phyloP scores from a whole-genome alignment of 2,329 filamentous ascomycete species.

The Paecilomyces fulvus region DNA sequence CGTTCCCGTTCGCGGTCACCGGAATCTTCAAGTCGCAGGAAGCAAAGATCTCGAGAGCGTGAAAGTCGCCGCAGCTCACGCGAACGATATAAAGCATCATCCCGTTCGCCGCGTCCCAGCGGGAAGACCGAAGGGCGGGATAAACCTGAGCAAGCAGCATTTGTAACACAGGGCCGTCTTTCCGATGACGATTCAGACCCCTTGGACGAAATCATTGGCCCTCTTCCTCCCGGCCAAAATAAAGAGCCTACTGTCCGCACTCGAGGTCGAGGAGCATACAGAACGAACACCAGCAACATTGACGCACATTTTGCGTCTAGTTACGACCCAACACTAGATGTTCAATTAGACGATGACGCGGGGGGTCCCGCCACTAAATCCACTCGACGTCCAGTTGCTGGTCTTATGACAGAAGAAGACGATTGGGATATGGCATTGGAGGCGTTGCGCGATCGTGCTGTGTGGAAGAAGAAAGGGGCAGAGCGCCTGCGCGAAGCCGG shows the following conservation, averaged over 20 bases:
- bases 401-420: conserved; percentile 44
- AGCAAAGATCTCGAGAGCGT: conserved; percentile 6
- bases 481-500: conserved; percentile 69
- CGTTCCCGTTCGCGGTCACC: conserved; percentile 13
- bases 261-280: conserved; percentile 64
- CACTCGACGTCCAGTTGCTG: conserved; percentile 30
- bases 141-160: background rate
- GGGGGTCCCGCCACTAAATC: conserved; percentile 47
- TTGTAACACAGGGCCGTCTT: conserved; percentile 2
- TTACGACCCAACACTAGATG: conserved; percentile 47
- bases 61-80: background rate
- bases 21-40: conserved; percentile 9
- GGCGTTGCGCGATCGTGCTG: conserved; percentile 67
- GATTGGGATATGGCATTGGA: conserved; percentile 78
- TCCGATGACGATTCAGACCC: conserved; percentile 52
- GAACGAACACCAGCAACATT: conserved; percentile 55
- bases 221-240: conserved; percentile 46
- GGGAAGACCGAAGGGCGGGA: background rate
- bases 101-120: background rate
- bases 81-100: conserved; percentile 1
- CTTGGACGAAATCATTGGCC: conserved; percentile 68
- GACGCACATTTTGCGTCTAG: conserved; percentile 68
- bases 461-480: conserved; percentile 66
- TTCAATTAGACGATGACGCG: conserved; percentile 39
- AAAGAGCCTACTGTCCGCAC: conserved; percentile 37